Evolutionary conservation across 768 basidiomycete species (phyloP).

Genomic region (Myochromella boudieri): DNA sequence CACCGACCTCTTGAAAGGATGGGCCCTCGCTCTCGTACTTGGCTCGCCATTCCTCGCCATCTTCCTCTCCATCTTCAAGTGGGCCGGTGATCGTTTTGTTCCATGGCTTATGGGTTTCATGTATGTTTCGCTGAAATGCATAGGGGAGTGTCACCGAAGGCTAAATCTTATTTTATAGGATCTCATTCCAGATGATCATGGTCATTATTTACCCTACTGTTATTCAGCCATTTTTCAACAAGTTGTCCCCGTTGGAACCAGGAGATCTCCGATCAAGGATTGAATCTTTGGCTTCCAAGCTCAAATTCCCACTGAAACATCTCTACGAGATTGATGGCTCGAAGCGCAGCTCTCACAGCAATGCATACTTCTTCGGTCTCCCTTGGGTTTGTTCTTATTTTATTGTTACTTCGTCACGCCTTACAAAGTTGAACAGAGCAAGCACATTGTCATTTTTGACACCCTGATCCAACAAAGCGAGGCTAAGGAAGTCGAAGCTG

Average conservation of each 20-base stretch:
- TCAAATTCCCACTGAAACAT: slow-evolving; percentile 92
- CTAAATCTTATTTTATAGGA: slow-evolving; percentile 37
- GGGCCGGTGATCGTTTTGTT: slow-evolving; percentile 92
- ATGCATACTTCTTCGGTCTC: slow-evolving; percentile 98
- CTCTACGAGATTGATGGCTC: slow-evolving; percentile 97
- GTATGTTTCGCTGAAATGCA: slow-evolving; percentile 41
- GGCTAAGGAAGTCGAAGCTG: slow-evolving; percentile 93
- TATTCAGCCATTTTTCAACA: slow-evolving; percentile 98
- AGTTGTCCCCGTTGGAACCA: slow-evolving; percentile 79
- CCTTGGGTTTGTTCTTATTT: slow-evolving; percentile 67
- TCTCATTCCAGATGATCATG: slow-evolving; percentile 83
- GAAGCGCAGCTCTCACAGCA: slow-evolving; percentile 92
- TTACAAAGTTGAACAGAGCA: slow-evolving; percentile 50
- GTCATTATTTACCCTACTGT: slow-evolving; percentile 80
- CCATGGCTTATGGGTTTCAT: slow-evolving; percentile 93
- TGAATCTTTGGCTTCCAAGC: slow-evolving; percentile 71
- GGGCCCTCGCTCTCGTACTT: slow-evolving; percentile 65
- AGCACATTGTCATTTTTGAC: slow-evolving; percentile 96
- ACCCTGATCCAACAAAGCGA: slow-evolving; percentile 91
- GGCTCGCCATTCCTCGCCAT: slow-evolving; percentile 85
- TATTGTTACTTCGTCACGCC: neutral
- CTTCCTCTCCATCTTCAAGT: slow-evolving; percentile 88
- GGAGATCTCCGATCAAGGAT: slow-evolving; percentile 80
- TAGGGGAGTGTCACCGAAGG: neutral
- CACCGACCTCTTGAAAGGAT: slow-evolving; percentile 78